Conservation (phyloP, 371 early-diverging fungal genomes). For the Rhizopus sp. region DNA sequence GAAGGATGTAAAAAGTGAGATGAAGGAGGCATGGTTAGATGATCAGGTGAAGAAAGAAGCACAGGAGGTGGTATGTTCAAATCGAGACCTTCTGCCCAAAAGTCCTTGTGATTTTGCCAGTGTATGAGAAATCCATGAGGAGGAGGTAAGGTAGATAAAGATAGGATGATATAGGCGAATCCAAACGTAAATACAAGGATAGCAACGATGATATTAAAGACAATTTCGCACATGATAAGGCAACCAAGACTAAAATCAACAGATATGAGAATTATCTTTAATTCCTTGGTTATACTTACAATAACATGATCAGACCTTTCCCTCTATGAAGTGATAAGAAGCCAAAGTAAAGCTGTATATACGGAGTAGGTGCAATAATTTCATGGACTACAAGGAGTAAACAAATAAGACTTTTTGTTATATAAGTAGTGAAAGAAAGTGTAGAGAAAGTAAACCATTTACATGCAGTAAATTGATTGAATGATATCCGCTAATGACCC, state of each 20-base stretch:
- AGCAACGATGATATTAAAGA: conserved; percentile 41
- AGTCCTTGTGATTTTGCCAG: conserved; percentile 42
- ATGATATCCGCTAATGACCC: conserved; percentile 40
- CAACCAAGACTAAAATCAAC: conserved; percentile 36
- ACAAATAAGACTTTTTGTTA: conserved; percentile 21
- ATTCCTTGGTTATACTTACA: conserved; percentile 24
- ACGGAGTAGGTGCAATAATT: conserved; percentile 21
- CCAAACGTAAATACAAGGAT: conserved; percentile 39
- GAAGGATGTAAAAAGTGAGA: conserved; percentile 11
- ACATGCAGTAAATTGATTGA: conserved; percentile 43
- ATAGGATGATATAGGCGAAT: conserved; percentile 33
- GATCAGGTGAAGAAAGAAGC: neutral
- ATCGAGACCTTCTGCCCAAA: conserved; percentile 38
- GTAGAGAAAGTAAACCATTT: conserved; percentile 7
- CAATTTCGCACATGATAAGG: conserved; percentile 32
- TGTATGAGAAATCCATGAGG: conserved; percentile 33
- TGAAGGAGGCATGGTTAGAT: neutral
- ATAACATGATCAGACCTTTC: conserved; percentile 35
- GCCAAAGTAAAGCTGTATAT: conserved; percentile 35
- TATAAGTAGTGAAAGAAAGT: neutral
- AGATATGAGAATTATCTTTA: neutral
- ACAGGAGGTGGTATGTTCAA: conserved; percentile 7
- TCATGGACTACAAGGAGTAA: conserved; percentile 34
- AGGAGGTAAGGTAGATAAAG: conserved; percentile 30
- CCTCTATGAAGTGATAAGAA: conserved; percentile 40